Evolutionary conservation across 495 filamentous ascomycete species (phyloP).

Genomic region (Neurospora sp.): DNA sequence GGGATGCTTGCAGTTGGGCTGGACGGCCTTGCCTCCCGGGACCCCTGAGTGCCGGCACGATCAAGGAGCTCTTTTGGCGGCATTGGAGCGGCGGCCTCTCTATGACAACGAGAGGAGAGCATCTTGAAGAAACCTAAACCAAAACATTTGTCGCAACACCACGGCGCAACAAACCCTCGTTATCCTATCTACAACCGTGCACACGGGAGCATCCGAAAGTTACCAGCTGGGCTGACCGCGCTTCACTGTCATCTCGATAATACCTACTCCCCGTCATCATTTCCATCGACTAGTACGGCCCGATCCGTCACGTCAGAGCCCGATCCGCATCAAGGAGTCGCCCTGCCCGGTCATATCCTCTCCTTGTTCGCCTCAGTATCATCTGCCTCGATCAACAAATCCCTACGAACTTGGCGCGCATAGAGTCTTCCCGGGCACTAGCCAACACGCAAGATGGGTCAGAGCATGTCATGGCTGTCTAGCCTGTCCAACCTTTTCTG

Average conservation of each 20-base stretch:
- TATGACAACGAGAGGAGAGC: neutral
- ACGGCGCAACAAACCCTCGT: neutral
- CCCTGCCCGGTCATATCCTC: neutral
- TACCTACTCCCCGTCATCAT: neutral
- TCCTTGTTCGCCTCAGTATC: neutral
- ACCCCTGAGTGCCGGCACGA: neutral
- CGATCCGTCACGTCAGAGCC: neutral
- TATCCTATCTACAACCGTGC: neutral
- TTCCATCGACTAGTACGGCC: neutral
- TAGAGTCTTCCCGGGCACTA: slow-evolving; percentile 2
- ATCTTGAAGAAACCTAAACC: neutral
- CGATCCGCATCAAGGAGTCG: neutral
- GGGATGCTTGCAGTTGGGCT: neutral
- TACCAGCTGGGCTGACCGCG: neutral
- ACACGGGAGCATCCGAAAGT: neutral
- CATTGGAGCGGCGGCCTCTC: neutral
- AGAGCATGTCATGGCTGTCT: slow-evolving; percentile 65
- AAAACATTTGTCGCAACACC: neutral
- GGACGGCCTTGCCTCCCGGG: neutral
- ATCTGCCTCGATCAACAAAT: neutral
- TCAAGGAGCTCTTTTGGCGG: neutral
- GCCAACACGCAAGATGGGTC: slow-evolving; percentile 54
- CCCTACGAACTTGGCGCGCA: neutral
- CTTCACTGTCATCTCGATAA: neutral
- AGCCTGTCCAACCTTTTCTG: slow-evolving; percentile 61